A percentile compares a stretch with the other conserved stretches of the same genome.
These are phyloP conservation scores for Boletales sp. DNA, from an alignment of 768 basidiomycete species.

Conservation along the genomic window DNA sequence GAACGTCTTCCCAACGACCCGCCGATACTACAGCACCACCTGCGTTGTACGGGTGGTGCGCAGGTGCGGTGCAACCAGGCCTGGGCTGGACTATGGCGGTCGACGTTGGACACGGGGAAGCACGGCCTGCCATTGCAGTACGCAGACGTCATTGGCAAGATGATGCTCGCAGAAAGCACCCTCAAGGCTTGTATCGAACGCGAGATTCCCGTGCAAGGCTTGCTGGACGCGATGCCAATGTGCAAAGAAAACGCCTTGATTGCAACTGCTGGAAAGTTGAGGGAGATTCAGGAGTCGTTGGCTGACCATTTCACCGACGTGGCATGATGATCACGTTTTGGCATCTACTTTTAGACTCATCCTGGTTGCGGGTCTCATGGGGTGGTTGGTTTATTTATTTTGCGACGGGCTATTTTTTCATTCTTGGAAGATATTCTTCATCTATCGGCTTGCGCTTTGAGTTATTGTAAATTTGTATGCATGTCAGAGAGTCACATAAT, in stretches of 20 bases:
- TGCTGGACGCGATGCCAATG: conserved; percentile 41
- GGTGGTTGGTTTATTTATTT: no score
- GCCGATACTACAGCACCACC: conserved; percentile 41
- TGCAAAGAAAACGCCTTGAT: conserved; percentile 42
- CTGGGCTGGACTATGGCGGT: conserved; percentile 45
- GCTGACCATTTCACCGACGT: conserved; percentile 48
- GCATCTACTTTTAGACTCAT: no score
- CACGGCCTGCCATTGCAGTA: conserved; percentile 39
- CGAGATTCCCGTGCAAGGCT: conserved; percentile 38
- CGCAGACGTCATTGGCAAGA: conserved; percentile 43
- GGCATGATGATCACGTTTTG: conserved; percentile 9
- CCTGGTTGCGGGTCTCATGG: no score
- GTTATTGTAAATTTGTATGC: no score
- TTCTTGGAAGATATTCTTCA: no score
- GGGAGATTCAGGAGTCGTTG: conserved; percentile 45
- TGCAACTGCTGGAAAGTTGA: conserved; percentile 41
- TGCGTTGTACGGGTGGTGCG: conserved; percentile 36
- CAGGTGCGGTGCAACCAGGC: conserved; percentile 42
- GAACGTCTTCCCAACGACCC: conserved; percentile 41
- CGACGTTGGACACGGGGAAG: conserved; percentile 36
- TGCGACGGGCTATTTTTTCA: no score
- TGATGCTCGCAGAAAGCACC: conserved; percentile 46
- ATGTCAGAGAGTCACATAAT: no score
- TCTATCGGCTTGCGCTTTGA: no score
- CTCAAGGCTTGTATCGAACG: conserved; percentile 45